Base-by-base conservation (phyloP, 257 asterid species). In the Euphrasia confusa region DNA sequence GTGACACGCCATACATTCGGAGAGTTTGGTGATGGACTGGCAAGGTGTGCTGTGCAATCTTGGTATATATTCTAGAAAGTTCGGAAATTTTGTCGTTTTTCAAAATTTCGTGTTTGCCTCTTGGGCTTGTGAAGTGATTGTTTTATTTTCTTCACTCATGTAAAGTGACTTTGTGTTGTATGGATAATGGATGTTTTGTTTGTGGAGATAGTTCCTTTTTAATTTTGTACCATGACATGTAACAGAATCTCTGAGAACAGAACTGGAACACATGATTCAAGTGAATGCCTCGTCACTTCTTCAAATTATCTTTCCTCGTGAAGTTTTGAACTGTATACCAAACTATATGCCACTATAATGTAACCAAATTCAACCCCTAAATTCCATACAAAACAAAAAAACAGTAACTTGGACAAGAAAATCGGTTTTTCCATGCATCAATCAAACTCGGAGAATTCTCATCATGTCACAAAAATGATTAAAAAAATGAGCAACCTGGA, bases 181-280 rank as follows among this genome's bases (percentile, higher is more conserved):
- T 21, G 24, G 24, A 21, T 21, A 17, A 33, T 53, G 54, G 32
- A 32, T 63, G 17, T 12, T 37, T 7, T 63, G 65, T 42, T 63
- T 35, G 33, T 45, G 26, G 37, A 57, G 45, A 64, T 47, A 45
- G 69, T 63, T 63, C 13, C 7, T 53, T 8, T 24, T 8, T 21
- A 9, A 33, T 47, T 35, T 35, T 45, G 10, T 47, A 26, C 45
- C 24, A 12, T n/a, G 27, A 61, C 32, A 21, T 13, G 55, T 7
- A 11, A 45, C 57, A 40, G 39, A 15, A 5, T 44, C 17, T 30
- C 71, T 40, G 4, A 50, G 10, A 44, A 56, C 9, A 30, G 24
- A 21, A 21, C 24, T 21, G 24, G 1, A 21, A 28, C 14, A 28
- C 8, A 0, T 35, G 64, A 9, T 32, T 30, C 33, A 30, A 3